phyloP scores from a whole-genome alignment of 306 rosid genomes.

The Rubus idaeus region DNA sequence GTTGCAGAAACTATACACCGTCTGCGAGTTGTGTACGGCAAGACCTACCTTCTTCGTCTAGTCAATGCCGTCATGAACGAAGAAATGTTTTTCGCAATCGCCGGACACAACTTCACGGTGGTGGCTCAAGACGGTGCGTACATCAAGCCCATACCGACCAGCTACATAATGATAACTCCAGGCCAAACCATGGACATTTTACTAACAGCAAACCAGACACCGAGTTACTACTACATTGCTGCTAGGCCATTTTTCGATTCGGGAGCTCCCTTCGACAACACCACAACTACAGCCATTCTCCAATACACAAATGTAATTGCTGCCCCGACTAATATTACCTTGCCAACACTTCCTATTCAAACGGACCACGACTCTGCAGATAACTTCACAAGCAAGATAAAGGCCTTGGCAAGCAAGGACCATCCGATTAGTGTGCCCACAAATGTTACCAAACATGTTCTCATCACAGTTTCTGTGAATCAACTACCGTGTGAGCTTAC shows the following conservation, averaged over 20 bases:
- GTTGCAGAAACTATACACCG: conserved; percentile 4
- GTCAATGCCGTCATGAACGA: conserved; percentile 1
- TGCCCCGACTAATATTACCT: not conserved
- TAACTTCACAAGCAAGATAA: conserved; percentile 18
- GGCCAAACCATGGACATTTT: conserved; percentile 26
- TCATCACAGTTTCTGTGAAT: conserved; percentile 28
- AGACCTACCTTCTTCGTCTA: conserved; percentile 19
- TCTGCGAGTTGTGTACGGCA: not conserved
- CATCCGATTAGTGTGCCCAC: conserved; percentile 23
- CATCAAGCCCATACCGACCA: conserved; percentile 5
- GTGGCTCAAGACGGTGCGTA: conserved; percentile 8
- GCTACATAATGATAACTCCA: conserved; percentile 12
- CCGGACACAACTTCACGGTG: conserved; percentile 13
- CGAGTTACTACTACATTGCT: conserved; percentile 15
- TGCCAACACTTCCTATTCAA: not conserved
- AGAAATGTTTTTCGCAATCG: conserved; percentile 19
- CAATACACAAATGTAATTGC: not conserved
- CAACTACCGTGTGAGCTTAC: conserved; percentile 8
- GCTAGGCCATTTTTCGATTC: not conserved
- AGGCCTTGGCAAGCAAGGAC: conserved; percentile 22
- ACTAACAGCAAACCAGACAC: conserved; percentile 11
- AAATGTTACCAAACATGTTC: conserved; percentile 8
- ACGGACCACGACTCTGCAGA: not conserved
- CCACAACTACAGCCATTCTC: not conserved
- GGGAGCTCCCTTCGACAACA: not conserved